Percentiles rank a stretch among this genome's conserved stretches.
Evolutionary conservation across 2,329 filamentous ascomycete genomes (phyloP).

Genomic region (Colletotrichum filicis): DNA sequence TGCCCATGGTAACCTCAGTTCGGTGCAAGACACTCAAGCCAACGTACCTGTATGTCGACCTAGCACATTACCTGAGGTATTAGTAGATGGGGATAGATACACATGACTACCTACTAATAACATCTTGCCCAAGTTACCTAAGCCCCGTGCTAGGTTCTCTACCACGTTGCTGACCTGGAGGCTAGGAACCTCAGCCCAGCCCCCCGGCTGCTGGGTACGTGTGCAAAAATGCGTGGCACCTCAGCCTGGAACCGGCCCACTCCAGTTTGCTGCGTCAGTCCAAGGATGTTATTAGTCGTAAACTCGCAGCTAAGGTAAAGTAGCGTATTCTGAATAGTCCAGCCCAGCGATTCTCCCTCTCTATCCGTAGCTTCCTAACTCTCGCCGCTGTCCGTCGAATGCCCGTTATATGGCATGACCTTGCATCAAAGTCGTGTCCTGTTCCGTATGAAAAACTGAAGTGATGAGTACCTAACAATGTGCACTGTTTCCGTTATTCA

Average conservation of each 20-base stretch:
- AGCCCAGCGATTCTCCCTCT: background rate
- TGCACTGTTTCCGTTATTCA: no score
- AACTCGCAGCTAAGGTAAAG: background rate
- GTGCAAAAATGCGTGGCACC: background rate
- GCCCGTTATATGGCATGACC: background rate
- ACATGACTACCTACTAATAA: background rate
- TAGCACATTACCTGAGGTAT: no score
- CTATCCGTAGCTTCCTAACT: background rate
- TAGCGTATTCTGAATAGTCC: background rate
- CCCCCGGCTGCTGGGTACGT: background rate
- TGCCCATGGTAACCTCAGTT: background rate
- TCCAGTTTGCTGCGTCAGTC: background rate
- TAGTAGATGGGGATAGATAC: background rate
- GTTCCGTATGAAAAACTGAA: background rate
- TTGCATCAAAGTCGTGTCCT: background rate
- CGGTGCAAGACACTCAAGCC: background rate
- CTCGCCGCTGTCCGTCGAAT: background rate
- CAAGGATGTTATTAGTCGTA: background rate
- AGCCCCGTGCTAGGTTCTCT: background rate
- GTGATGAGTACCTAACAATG: background rate
- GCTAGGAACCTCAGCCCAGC: background rate
- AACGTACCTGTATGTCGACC: background rate
- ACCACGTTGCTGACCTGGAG: background rate
- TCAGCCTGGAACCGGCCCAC: constrained; percentile 6
- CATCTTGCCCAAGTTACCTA: no score